Conservation (phyloP, 2,329 filamentous ascomycete species). For the Parafenestella ontariensis region DNA sequence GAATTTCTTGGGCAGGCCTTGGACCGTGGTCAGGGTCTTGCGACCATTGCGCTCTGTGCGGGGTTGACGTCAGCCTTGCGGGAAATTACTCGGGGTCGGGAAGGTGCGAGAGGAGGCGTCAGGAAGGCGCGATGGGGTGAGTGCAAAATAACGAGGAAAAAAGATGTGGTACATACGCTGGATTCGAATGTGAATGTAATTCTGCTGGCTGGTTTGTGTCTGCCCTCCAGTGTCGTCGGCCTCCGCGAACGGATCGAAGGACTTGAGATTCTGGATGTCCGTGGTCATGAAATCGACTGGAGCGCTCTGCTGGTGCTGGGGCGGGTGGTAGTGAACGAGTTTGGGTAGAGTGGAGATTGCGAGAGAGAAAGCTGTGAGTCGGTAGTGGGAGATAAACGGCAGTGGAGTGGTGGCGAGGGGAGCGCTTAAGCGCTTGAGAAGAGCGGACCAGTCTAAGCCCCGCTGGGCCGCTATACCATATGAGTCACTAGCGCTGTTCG, state of each 20-base stretch:
- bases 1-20: slow-evolving; percentile 98
- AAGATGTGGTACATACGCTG: slow-evolving; percentile 75
- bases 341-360: slow-evolving; percentile 5
- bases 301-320: slow-evolving; percentile 33
- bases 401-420: slow-evolving; percentile 8
- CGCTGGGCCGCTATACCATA: neutral
- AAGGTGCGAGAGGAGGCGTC: neutral
- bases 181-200: slow-evolving; percentile 99
- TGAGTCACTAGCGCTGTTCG: neutral
- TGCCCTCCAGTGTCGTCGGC: slow-evolving; percentile 99
- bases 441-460: neutral
- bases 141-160: neutral
- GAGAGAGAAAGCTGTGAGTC: slow-evolving; percentile 3
- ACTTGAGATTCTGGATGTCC: slow-evolving; percentile 55
- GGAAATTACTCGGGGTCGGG: slow-evolving; percentile 3
- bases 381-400: slow-evolving; percentile 8
- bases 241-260: slow-evolving; percentile 97
- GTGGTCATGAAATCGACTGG: slow-evolving; percentile 47
- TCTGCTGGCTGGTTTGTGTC: slow-evolving; percentile 86
- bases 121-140: neutral
- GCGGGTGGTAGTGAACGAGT: slow-evolving; percentile 8
- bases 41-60: slow-evolving; percentile 97
- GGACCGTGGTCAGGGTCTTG: slow-evolving; percentile 99
- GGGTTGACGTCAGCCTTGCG: slow-evolving; percentile 51
- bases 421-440: neutral